phyloP scores from a whole-genome alignment of 768 basidiomycete genomes.

The Cubamyces sp. region DNA sequence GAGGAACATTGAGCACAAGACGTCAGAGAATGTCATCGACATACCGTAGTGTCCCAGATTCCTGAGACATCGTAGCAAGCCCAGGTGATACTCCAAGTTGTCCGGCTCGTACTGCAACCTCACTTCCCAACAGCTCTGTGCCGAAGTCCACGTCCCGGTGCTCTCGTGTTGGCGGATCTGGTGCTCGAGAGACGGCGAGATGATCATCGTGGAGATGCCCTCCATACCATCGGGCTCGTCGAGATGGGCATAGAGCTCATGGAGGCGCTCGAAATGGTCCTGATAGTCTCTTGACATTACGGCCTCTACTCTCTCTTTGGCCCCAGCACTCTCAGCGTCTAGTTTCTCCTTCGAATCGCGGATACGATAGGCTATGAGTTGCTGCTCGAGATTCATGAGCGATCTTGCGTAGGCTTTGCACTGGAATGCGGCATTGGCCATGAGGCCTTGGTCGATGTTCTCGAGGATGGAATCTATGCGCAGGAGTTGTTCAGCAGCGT shows the following conservation, averaged over 20 bases:
- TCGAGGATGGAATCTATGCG: conserved; percentile 81
- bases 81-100: conserved; percentile 86
- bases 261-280: conserved; percentile 83
- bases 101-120: conserved; percentile 88
- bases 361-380: conserved; percentile 58
- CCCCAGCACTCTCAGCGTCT: conserved; percentile 22
- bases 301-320: conserved; percentile 22
- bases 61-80: conserved; percentile 85
- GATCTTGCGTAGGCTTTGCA: conserved; percentile 95
- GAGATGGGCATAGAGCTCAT: conserved; percentile 93
- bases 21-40: conserved; percentile 31
- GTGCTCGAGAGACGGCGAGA: conserved; percentile 90
- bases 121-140: conserved; percentile 99
- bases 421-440: conserved; percentile 92
- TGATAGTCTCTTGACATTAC: conserved; percentile 53
- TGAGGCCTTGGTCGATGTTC: conserved; percentile 83
- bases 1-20: conserved; percentile 5
- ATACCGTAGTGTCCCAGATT: conserved; percentile 97
- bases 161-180: conserved; percentile 98
- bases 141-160: conserved; percentile 95
- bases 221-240: conserved; percentile 99
- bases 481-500: conserved; percentile 62
- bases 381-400: conserved; percentile 92
- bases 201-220: conserved; percentile 86
- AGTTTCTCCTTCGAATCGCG: conserved; percentile 24